These are phyloP conservation scores for Lepidium campestre DNA, from an alignment of 441 rosid species.

Conservation along the genomic window DNA sequence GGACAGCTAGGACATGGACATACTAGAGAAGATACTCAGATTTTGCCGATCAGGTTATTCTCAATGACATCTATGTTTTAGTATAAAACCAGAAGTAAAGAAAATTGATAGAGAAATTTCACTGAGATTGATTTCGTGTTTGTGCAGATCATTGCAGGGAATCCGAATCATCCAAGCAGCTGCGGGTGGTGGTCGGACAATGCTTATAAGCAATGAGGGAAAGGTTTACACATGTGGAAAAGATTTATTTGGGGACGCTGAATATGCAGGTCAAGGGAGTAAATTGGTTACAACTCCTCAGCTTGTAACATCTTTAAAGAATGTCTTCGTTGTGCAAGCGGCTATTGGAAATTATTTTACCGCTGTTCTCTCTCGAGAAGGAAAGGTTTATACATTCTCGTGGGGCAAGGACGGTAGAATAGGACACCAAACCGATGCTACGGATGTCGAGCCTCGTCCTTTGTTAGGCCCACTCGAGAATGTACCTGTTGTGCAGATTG, in stretches of 20 bases:
- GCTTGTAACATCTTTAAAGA: slow-evolving; percentile 66
- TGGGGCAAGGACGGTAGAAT: slow-evolving; percentile 80
- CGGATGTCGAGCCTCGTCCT: slow-evolving; percentile 76
- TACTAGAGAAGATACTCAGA: slow-evolving; percentile 72
- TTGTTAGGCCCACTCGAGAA: slow-evolving; percentile 82
- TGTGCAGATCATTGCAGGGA: slow-evolving; percentile 89
- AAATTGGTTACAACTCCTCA: slow-evolving; percentile 58
- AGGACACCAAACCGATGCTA: slow-evolving; percentile 78
- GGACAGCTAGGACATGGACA: slow-evolving; percentile 93
- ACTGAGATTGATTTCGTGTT: slow-evolving; percentile 17
- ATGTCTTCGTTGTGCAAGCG: slow-evolving; percentile 89
- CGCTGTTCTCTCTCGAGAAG: slow-evolving; percentile 89
- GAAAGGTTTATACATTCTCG: slow-evolving; percentile 89
- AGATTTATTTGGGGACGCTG: slow-evolving; percentile 76
- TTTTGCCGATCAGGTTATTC: slow-evolving; percentile 73
- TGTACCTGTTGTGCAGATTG: slow-evolving; percentile 84
- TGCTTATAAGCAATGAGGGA: slow-evolving; percentile 89
- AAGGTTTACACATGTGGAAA: slow-evolving; percentile 80
- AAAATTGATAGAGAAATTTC: too few relatives aligned
- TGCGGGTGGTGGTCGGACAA: slow-evolving; percentile 89
- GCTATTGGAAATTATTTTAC: slow-evolving; percentile 93
- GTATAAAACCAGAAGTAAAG: too few relatives aligned
- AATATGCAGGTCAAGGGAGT: slow-evolving; percentile 52
- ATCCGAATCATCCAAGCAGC: slow-evolving; percentile 94
- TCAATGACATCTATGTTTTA: slow-evolving; percentile 1